Conservation (phyloP, 176 grass and related monocot genomes). For the Triticum aestivum region DNA sequence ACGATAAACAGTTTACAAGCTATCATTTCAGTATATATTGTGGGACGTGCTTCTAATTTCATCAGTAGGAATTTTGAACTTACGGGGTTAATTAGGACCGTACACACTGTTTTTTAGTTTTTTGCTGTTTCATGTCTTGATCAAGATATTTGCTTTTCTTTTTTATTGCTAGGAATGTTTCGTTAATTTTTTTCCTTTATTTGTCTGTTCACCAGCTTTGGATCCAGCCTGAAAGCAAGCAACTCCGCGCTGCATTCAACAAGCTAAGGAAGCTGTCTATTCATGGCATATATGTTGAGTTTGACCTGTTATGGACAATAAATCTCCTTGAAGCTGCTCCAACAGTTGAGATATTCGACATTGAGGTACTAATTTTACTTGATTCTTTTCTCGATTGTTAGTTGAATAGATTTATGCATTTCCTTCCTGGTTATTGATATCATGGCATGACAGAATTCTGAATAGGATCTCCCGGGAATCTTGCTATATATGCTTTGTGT, state of each 20-base stretch:
- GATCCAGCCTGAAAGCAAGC: background rate
- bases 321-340: background rate
- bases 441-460: too few species aligned
- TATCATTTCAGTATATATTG: background rate
- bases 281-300: background rate
- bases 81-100: too few species aligned
- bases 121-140: background rate
- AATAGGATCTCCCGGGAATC: too few species aligned
- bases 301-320: background rate
- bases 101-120: too few species aligned
- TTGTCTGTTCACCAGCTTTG: background rate
- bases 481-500: background rate
- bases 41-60: background rate
- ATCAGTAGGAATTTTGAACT: background rate
- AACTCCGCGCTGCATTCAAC: background rate
- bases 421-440: background rate
- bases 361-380: background rate
- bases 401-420: background rate
- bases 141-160: background rate
- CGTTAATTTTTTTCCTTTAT: background rate
- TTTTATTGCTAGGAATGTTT: background rate
- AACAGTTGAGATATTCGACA: background rate
- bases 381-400: background rate
- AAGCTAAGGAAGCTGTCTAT: background rate
- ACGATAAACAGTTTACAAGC: too few species aligned